Conservation (phyloP, 768 basidiomycete species). For the Xerocomellus amylosporus region DNA sequence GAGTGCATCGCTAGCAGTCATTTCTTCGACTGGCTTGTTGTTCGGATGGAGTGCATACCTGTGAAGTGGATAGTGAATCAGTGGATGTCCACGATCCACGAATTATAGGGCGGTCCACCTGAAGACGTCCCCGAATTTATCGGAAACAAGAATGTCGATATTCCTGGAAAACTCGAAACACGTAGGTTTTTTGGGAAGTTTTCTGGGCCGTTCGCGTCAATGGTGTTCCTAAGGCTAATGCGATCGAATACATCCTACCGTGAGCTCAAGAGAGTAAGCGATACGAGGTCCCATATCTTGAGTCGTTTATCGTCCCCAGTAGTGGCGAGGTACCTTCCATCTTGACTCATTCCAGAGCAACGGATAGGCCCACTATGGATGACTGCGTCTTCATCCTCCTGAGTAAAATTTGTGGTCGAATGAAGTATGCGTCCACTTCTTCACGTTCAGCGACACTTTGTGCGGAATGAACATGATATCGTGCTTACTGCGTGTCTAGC, state of each 20-base stretch:
- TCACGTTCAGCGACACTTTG: constrained; percentile 11
- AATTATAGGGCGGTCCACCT: constrained; percentile 42
- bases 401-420: constrained; percentile 40
- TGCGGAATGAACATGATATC: neutral
- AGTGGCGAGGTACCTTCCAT: constrained; percentile 52
- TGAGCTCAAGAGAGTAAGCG: constrained; percentile 53
- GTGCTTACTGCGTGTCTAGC: constrained; percentile 50
- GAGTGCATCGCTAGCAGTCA: constrained; percentile 33
- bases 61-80: constrained; percentile 1
- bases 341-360: constrained; percentile 51
- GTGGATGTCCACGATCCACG: neutral
- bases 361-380: constrained; percentile 56
- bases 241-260: constrained; percentile 42
- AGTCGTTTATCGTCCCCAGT: constrained; percentile 79
- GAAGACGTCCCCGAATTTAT: constrained; percentile 96
- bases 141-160: constrained; percentile 73
- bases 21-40: constrained; percentile 17
- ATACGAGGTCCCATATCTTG: constrained; percentile 67
- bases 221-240: neutral
- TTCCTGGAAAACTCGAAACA: constrained; percentile 59
- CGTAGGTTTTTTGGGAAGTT: constrained; percentile 82
- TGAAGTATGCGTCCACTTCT: constrained; percentile 53
- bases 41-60: constrained; percentile 60
- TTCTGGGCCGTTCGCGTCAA: constrained; percentile 41
- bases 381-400: constrained; percentile 31